Conservation (phyloP, 306 rosid species). For the Styphnolobium japonicum region DNA sequence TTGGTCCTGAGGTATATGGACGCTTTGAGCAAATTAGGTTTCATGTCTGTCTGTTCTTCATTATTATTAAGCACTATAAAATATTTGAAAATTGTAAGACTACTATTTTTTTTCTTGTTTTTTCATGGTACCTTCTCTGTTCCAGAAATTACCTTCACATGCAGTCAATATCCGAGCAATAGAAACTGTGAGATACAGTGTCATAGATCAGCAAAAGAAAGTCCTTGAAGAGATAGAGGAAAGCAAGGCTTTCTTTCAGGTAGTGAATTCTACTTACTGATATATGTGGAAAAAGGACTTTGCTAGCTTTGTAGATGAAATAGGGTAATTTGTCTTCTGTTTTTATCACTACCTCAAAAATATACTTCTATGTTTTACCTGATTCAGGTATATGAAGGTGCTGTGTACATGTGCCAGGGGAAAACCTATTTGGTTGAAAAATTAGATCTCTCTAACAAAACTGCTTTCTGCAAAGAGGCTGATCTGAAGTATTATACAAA, state of each 20-base stretch:
- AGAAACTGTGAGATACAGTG: constrained; percentile 66
- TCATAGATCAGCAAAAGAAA: constrained; percentile 53
- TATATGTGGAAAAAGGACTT: background rate
- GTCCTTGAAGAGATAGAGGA: constrained; percentile 97
- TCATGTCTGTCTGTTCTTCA: constrained; percentile 16
- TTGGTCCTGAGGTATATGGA: constrained; percentile 65
- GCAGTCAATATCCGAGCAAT: constrained; percentile 79
- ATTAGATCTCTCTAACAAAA: constrained; percentile 58
- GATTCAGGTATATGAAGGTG: constrained; percentile 89
- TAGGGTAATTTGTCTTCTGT: constrained; percentile 1
- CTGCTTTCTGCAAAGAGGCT: constrained; percentile 72
- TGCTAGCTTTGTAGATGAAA: background rate
- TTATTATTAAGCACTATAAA: constrained; percentile 18
- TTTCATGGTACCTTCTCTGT: background rate
- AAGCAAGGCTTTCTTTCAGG: constrained; percentile 97
- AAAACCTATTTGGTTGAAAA: constrained; percentile 75
- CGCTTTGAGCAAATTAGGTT: constrained; percentile 18
- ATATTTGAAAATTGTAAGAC: background rate
- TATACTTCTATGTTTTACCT: constrained; percentile 18
- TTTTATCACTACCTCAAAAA: background rate
- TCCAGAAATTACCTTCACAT: constrained; percentile 78
- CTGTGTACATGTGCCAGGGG: constrained; percentile 89
- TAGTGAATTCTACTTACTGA: constrained; percentile 19
- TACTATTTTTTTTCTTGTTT: background rate
- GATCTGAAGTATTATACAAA: constrained; percentile 83